phyloP scores from a whole-genome alignment of 2,329 filamentous ascomycete genomes.

The Pseudocercospora crystallina region DNA sequence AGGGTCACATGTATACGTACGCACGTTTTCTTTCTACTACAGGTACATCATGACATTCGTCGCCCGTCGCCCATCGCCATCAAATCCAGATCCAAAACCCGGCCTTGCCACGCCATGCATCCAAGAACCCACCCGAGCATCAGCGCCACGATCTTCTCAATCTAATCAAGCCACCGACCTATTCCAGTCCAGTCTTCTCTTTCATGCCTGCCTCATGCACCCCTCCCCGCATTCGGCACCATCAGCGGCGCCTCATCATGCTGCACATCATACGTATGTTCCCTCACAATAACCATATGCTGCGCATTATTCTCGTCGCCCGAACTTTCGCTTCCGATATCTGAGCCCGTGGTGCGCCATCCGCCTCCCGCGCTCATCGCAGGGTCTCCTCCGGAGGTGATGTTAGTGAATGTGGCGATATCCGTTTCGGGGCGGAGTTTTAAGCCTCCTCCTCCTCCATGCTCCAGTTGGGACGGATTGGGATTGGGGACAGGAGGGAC shows the following conservation, averaged over 20 bases:
- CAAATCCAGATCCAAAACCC: no score
- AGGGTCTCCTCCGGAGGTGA: conserved; percentile 8
- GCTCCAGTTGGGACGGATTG: neutral
- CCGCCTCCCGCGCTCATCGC: conserved; percentile 15
- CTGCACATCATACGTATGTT: conserved; percentile 28
- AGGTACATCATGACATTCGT: no score
- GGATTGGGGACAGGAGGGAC: neutral
- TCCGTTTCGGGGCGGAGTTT: conserved; percentile 23
- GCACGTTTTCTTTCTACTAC: no score
- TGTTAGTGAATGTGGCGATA: neutral
- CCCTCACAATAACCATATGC: conserved; percentile 28
- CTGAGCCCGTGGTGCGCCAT: conserved; percentile 5
- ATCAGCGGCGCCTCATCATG: conserved; percentile 27
- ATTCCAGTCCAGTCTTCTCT: neutral
- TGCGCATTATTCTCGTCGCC: conserved; percentile 19
- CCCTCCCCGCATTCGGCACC: conserved; percentile 7
- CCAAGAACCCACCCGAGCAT: no score
- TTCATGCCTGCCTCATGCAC: conserved; percentile 11
- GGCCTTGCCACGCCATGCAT: no score
- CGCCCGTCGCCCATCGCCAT: no score
- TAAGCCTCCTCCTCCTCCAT: conserved; percentile 5
- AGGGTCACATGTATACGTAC: no score
- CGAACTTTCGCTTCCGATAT: conserved; percentile 20
- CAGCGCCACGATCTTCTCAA: no score
- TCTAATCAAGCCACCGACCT: neutral